phyloP scores from a whole-genome alignment of 2,329 filamentous ascomycete genomes.

The Colletotrichum limetticola region DNA sequence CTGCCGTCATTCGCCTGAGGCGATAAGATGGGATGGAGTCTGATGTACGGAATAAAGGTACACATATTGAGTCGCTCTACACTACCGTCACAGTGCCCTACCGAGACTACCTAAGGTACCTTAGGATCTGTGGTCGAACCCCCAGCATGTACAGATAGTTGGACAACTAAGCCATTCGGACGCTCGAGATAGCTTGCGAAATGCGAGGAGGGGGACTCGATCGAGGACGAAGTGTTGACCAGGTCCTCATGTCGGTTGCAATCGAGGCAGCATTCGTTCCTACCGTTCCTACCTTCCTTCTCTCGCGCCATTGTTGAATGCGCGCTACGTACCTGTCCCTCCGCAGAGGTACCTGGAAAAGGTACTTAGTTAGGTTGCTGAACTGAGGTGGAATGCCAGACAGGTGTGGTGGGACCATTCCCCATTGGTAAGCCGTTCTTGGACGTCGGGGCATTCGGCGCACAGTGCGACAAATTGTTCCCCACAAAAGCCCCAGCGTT shows the following conservation, averaged over 20 bases:
- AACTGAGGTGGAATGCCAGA: background rate
- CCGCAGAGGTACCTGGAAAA: background rate
- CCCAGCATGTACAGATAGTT: background rate
- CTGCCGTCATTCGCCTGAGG: constrained; percentile 10
- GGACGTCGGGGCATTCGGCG: background rate
- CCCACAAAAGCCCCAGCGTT: constrained; percentile 15
- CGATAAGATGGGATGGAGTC: constrained; percentile 24
- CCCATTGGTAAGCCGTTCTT: constrained; percentile 27
- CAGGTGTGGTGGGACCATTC: constrained; percentile 14
- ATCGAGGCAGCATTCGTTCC: background rate
- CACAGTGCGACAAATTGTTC: constrained; percentile 17
- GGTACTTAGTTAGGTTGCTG: background rate
- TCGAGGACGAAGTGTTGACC: background rate
- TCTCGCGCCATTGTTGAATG: background rate
- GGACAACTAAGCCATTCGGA: background rate
- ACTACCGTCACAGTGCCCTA: background rate
- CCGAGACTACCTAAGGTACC: too few species aligned
- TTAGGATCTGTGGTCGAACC: background rate
- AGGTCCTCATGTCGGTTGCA: background rate
- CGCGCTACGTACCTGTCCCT: background rate
- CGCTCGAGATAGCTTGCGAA: too few species aligned
- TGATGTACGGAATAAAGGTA: background rate
- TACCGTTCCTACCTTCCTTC: background rate
- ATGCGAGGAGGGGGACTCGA: background rate
- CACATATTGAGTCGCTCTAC: background rate